Evolutionary conservation across 2,329 filamentous ascomycete genomes (phyloP).

Genomic region (Aspergillus neotritici): DNA sequence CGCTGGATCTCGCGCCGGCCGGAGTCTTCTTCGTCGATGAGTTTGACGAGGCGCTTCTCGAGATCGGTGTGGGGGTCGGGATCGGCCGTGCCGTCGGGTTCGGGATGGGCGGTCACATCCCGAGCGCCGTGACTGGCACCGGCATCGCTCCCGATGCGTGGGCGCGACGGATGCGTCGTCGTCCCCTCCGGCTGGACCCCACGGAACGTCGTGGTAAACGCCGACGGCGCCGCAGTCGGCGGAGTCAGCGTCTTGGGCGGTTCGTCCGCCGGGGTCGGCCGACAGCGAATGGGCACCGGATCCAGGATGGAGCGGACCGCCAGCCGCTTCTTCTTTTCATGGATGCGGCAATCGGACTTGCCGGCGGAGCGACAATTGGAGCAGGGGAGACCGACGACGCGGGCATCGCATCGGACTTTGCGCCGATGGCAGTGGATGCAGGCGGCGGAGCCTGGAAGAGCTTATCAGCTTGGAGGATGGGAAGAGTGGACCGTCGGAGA

Average conservation of each 20-base stretch:
- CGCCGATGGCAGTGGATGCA: slow-evolving; percentile 48
- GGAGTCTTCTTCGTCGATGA: slow-evolving; percentile 47
- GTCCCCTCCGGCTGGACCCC: slow-evolving; percentile 16
- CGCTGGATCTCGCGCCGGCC: slow-evolving; percentile 44
- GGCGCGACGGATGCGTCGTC: slow-evolving; percentile 2
- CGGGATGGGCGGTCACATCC: not conserved
- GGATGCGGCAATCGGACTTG: slow-evolving; percentile 42
- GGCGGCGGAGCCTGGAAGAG: slow-evolving; percentile 36
- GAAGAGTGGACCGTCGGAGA: too few species aligned
- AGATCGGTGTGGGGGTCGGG: slow-evolving; percentile 39
- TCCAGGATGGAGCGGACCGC: slow-evolving; percentile 38
- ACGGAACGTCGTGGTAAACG: slow-evolving; percentile 25
- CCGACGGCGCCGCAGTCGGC: slow-evolving; percentile 16
- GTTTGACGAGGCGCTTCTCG: slow-evolving; percentile 46
- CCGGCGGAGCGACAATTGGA: slow-evolving; percentile 44
- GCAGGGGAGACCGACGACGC: slow-evolving; percentile 44
- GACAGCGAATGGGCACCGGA: slow-evolving; percentile 44
- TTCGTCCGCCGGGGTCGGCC: slow-evolving; percentile 28
- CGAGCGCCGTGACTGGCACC: too few species aligned
- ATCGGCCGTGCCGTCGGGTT: slow-evolving; percentile 24
- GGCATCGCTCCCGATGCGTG: not conserved
- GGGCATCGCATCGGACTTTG: slow-evolving; percentile 49
- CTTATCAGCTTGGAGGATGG: not conserved
- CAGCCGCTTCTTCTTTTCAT: slow-evolving; percentile 48
- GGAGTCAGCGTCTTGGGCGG: slow-evolving; percentile 17